phyloP scores from a whole-genome alignment of 2,329 filamentous ascomycete genomes.

The Bimuria novae-zelandiae region DNA sequence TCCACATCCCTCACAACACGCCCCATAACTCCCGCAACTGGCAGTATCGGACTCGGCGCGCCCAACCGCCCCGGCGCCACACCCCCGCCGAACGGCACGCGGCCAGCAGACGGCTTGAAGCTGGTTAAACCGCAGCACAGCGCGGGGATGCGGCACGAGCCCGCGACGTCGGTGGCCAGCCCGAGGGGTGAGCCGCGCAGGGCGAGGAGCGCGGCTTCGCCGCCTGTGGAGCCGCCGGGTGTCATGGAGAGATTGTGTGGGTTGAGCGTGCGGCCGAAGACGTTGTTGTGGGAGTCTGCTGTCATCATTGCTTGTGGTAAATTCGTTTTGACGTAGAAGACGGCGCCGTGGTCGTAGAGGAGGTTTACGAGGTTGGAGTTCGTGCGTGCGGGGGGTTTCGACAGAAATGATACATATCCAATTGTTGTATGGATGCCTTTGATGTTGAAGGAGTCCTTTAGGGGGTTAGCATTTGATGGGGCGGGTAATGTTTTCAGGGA shows the following conservation, averaged over 20 bases:
- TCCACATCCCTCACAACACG: constrained; percentile 48
- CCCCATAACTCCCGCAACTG: constrained; percentile 52
- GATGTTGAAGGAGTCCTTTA: constrained; percentile 64
- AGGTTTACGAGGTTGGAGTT: constrained; percentile 46
- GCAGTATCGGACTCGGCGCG: constrained; percentile 36
- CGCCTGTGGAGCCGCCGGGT: constrained; percentile 68
- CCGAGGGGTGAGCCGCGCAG: constrained; percentile 64
- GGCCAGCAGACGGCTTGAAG: constrained; percentile 57
- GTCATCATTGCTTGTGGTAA: constrained; percentile 55
- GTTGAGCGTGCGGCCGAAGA: constrained; percentile 67
- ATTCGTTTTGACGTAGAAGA: constrained; percentile 60
- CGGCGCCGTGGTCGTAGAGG: constrained; percentile 49
- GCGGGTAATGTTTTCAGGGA: too few relatives aligned
- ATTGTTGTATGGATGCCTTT: constrained; percentile 62
- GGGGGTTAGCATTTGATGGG: background rate
- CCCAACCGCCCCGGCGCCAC: constrained; percentile 38
- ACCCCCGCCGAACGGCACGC: constrained; percentile 52
- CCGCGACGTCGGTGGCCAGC: constrained; percentile 66
- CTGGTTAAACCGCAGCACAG: constrained; percentile 65
- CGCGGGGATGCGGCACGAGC: constrained; percentile 77
- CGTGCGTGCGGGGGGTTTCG: constrained; percentile 32
- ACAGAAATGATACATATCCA: constrained; percentile 58
- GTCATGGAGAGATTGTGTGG: constrained; percentile 65
- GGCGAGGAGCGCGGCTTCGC: constrained; percentile 64
- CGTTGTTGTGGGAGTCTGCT: constrained; percentile 62